phyloP scores from a whole-genome alignment of 768 basidiomycete species.

The Leucosporidium scottii region DNA sequence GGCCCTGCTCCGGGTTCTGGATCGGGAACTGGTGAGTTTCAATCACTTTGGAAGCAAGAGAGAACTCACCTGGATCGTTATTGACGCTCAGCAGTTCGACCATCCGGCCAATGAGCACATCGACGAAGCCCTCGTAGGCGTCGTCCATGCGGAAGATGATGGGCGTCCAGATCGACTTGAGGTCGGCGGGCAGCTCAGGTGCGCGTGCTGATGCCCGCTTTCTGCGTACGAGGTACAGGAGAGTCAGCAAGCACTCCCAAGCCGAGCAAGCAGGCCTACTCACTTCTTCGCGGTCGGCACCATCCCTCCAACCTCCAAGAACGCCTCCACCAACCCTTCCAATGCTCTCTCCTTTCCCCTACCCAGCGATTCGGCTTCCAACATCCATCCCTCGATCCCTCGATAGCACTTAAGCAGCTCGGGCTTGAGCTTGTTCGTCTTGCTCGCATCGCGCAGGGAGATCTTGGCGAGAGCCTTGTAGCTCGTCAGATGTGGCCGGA shows the following conservation, averaged over 20 bases:
- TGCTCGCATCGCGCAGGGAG: constrained; percentile 58
- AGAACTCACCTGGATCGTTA: neutral
- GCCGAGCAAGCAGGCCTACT: constrained; percentile 29
- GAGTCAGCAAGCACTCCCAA: neutral
- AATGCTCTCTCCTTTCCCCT: constrained; percentile 60
- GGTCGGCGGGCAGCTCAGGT: neutral
- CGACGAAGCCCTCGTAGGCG: constrained; percentile 1
- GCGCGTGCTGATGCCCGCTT: neutral
- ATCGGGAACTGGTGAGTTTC: neutral
- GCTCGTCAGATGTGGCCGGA: constrained; percentile 61
- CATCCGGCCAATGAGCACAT: neutral
- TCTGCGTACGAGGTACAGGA: neutral
- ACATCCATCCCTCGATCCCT: constrained; percentile 70
- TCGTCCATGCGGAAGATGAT: neutral
- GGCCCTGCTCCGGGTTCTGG: neutral
- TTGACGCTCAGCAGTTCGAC: constrained; percentile 10
- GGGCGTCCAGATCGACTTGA: neutral
- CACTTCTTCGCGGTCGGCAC: constrained; percentile 82
- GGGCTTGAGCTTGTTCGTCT: constrained; percentile 50
- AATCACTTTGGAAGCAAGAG: neutral
- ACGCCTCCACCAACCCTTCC: constrained; percentile 57
- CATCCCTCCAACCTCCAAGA: constrained; percentile 62
- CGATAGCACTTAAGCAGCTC: constrained; percentile 52
- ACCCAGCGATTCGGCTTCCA: constrained; percentile 45
- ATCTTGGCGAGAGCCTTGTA: constrained; percentile 66